phyloP scores from a whole-genome alignment of 2,329 filamentous ascomycete species.

The Trichoderma gracile region DNA sequence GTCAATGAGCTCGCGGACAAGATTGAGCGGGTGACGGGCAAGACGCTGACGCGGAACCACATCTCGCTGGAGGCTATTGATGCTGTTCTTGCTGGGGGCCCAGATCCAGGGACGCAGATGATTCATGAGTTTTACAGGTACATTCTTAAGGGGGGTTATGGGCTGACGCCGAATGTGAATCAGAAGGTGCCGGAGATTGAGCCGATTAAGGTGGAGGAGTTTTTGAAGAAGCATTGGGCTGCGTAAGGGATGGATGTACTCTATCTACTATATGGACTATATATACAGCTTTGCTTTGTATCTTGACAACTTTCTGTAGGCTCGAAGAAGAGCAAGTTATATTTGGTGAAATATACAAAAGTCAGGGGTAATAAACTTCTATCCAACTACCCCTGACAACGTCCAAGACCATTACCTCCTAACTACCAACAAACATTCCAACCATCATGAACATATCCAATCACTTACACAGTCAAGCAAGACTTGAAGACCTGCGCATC shows the following conservation, averaged over 20 bases:
- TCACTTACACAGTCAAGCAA: constrained; percentile 5
- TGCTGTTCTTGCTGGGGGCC: background rate
- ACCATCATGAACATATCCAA: background rate
- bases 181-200: background rate
- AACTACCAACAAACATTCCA: background rate
- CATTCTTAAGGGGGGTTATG: background rate
- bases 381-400: no score
- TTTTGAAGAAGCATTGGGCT: constrained; percentile 17
- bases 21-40: background rate
- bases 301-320: no score
- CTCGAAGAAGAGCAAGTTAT: no score
- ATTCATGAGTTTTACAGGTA: background rate
- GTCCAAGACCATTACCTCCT: no score
- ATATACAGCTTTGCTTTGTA: background rate
- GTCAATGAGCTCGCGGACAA: constrained; percentile 1
- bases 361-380: no score
- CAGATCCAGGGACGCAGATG: background rate
- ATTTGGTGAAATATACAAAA: no score
- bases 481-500: background rate
- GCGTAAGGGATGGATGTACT: background rate
- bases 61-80: background rate
- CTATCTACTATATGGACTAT: no score
- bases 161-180: background rate
- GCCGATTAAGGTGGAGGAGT: constrained; percentile 2
- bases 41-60: background rate